Percentiles rank a stretch among this genome's conserved stretches.
phyloP scores from a whole-genome alignment of 306 rosid genomes.

The Lablab purpureus region DNA sequence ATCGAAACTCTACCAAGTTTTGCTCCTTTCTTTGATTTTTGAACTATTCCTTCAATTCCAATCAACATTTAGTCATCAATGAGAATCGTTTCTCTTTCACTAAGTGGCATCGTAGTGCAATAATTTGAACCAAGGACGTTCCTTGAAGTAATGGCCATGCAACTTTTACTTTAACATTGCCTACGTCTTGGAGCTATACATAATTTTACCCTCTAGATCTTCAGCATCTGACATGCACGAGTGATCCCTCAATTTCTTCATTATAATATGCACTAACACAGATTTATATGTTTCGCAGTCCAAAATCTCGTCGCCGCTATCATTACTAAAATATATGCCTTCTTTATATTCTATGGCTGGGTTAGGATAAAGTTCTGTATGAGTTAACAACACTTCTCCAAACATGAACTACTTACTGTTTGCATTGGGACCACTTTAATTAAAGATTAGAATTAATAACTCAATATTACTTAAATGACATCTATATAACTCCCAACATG shows the following conservation, averaged over 20 bases:
- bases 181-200: constrained; percentile 48
- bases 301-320: constrained; percentile 33
- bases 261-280: not conserved
- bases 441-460: constrained; percentile 23
- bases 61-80: constrained; percentile 51
- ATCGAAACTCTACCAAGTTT: constrained; percentile 88
- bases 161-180: constrained; percentile 55
- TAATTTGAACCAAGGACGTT: constrained; percentile 48
- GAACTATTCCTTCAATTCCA: constrained; percentile 58
- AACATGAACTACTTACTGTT: not conserved
- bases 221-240: constrained; percentile 55
- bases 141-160: constrained; percentile 62
- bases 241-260: not conserved
- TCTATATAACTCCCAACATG: not conserved
- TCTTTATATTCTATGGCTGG: not conserved
- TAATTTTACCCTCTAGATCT: constrained; percentile 29
- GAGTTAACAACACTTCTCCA: constrained; percentile 30
- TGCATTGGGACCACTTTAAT: constrained; percentile 37
- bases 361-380: not conserved
- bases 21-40: constrained; percentile 60
- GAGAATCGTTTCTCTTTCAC: constrained; percentile 49
- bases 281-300: constrained; percentile 22
- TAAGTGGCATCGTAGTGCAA: constrained; percentile 35
- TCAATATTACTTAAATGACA: too few species aligned
- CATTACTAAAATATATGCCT: not conserved